Evolutionary conservation across 371 early-diverging fungal genomes (phyloP), one percentile per base, ranked within the genome.

Genomic region (Circinella umbellata): DNA sequence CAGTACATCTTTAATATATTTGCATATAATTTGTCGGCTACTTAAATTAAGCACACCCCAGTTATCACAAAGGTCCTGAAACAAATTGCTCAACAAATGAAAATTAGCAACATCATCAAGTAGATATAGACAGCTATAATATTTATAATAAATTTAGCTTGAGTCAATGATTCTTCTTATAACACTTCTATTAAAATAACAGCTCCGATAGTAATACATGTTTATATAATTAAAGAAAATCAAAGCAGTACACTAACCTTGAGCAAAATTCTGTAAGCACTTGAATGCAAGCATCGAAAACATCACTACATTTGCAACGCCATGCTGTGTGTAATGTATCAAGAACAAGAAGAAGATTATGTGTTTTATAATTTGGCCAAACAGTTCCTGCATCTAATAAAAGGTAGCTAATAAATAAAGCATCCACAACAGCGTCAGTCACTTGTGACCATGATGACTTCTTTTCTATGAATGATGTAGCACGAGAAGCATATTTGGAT

Each of bases 201-300:
- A 27, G 27, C 27, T 27, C 27, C 0, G 27, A 27, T 2, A 27
- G 2, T 0, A 2, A 27, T 1, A 27, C 27, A 53, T 8, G n/a
- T 53, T 8, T 2, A 15, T 15, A 53, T n/a, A 53, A 18, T 53
- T 8, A 53, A 15, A 53, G 4, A 18, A 57, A 34, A 34, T n/a
- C n/a, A 20, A 39, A 61, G n/a, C n/a, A n/a, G n/a, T 54, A 13
- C 13, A 67, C 35, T 37, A 39, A 81, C 82, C 70, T 69, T 49
- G 67, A 53, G 70, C 77, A 77, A 63, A 70, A 77, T 14, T 72
- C 68, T 35, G 63, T 69, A 11, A 81, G 8, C 14, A 82, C 49
- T 20, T 72, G 57, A 13, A 82, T 48, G 20, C 66, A 55, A 4
- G 68, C 54, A 64, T 74, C 74, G 63, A 77, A 79, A 0, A 72